Conservation (phyloP, 2,329 filamentous ascomycete genomes). For the Cladorrhinum sp. region DNA sequence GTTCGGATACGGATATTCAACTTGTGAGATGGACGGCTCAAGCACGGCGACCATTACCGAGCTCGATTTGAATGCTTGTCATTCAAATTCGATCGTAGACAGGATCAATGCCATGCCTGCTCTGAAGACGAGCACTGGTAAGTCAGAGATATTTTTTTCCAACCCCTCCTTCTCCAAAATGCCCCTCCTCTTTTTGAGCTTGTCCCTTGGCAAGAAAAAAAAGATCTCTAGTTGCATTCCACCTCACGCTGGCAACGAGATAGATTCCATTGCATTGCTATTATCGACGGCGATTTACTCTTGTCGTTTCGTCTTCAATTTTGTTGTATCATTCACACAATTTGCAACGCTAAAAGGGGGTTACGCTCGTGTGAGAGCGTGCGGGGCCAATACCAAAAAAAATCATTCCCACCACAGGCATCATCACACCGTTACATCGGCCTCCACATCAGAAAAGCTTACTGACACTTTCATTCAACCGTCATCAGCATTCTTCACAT, state of each 20-base stretch:
- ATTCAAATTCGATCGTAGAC: slow-evolving; percentile 49
- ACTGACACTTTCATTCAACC: slow-evolving; percentile 7
- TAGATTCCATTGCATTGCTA: background rate
- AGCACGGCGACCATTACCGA: slow-evolving; percentile 42
- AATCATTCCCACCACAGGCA: background rate
- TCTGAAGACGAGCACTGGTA: slow-evolving; percentile 59
- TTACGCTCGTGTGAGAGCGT: background rate
- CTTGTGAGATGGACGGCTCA: slow-evolving; percentile 32
- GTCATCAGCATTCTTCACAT: slow-evolving; percentile 74
- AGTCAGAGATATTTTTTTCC: slow-evolving; percentile 31
- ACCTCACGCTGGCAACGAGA: background rate
- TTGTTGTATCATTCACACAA: background rate
- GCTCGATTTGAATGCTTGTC: slow-evolving; percentile 48
- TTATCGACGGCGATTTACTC: background rate
- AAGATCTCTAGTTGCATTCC: background rate
- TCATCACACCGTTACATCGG: slow-evolving; percentile 18
- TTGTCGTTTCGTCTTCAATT: background rate
- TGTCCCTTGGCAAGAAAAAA: background rate
- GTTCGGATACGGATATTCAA: slow-evolving; percentile 4
- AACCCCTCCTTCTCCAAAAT: background rate
- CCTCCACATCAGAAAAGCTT: background rate
- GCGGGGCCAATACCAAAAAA: slow-evolving; percentile 9
- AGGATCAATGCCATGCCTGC: slow-evolving; percentile 56
- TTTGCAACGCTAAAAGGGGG: background rate
- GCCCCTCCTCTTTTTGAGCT: background rate